Base-by-base conservation (phyloP, 495 filamentous ascomycete genomes). In the Aspergillus panamensis region DNA sequence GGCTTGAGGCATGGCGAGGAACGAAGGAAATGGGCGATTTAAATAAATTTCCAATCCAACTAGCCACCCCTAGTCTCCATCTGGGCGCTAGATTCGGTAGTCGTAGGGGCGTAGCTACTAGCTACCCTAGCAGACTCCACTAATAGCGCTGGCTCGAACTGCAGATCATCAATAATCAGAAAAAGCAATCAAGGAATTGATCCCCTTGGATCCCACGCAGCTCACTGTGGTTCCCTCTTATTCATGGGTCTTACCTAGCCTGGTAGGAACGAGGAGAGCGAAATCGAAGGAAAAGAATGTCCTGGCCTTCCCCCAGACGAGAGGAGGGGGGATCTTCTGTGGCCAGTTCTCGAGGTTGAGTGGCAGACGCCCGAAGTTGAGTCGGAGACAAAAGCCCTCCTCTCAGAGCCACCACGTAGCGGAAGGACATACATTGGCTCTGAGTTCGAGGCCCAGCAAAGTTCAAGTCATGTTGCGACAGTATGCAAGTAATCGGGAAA, bases 111-210 rank as follows among this genome's bases (percentile, higher is more conserved):
- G 35, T 5, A 39, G 14, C 0, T 8, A 48, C 17, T 20, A 12
- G 45, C n/a, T 25, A 25, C 25, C 25, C 25, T 25, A 25, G 25
- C 5, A 25, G 25, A 25, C 25, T 25, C 25, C 25, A 25, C 25
- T 25, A 5, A 25, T 49, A 19, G 45, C 45, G 45, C n/a, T 12
- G 21, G 25, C 47, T 49, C 8, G 47, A 31, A 49, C 47, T 49
- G 47, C 8, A 31, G 47, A 49, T 49, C 47, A 49, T 49, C 47
- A 49, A 49, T 29, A 49, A 49, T 45, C 16, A n/a, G 42, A 45
- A 45, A 45, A 45, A 45, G 42, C 42, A 45, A 45, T 10, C 9
- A 45, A 19, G 1, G 14, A 13, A n/a, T 8, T 8, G 47, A 29
- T 49, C 25, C 47, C 12, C 20, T 16, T n/a, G 12, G 19, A 30